Evolutionary conservation across 2,329 filamentous ascomycete species (phyloP), one percentile per base, ranked within the genome.

Genomic region (Esteya vermicola): DNA sequence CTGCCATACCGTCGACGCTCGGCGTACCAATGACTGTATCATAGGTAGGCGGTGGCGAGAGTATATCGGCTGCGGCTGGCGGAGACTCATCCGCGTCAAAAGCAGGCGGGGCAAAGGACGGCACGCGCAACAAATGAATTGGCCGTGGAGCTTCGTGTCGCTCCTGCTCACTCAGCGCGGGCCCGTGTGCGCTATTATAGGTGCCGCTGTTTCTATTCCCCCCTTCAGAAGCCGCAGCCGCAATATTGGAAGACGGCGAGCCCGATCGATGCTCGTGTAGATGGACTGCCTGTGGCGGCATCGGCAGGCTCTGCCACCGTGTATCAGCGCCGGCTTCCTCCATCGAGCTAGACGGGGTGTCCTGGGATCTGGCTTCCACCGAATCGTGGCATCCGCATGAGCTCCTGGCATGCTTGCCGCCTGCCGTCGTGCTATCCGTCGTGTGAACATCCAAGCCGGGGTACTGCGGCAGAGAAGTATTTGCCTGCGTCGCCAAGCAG

Each of bases 401-500:
- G 48, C 56, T 63, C 25, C 54, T 68, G 40, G 63, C 64, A 49
- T 56, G 54, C 36, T 67, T 65, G 9, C 4, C 16, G 69, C 70
- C 41, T 62, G 70, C 36, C 4, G 46, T n/a, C n/a, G n/a, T n/a
- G n/a, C n/a, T n/a, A n/a, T n/a, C n/a, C n/a, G n/a, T n/a, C n/a
- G n/a, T n/a, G n/a, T n/a, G n/a, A n/a, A n/a, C 41, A 9, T 75
- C 77, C 4, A 58, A 54, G 19, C 67, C 64, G 7, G 64, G 61
- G 56, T 95, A 95, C 14, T 83, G 81, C 0, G 88, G 88, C 10
- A 94, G 70, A 12, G 78, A 77, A 21, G 82, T 93, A 57, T 94
- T 94, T 37, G 84, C 81, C 55, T 91, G 83, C 1, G 85, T 93
- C n/a, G 88, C 86, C 46, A 83, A 83, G 62, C 88, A 95, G 46